phyloP scores from a whole-genome alignment of 176 grass and related monocot genomes.

The Oryza australiensis region DNA sequence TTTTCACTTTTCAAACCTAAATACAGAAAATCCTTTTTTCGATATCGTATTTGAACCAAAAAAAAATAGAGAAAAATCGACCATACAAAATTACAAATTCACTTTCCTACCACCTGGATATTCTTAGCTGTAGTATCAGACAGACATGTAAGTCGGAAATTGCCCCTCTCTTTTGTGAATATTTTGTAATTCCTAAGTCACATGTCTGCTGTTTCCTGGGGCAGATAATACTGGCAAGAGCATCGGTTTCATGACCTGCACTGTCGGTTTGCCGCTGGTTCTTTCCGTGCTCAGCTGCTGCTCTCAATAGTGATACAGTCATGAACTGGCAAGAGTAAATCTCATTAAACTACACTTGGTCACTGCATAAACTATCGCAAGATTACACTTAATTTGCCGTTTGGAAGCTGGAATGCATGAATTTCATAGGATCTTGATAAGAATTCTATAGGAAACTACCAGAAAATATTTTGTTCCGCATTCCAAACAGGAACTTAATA shows the following conservation, averaged over 20 bases:
- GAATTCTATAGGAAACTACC: not conserved
- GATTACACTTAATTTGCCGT: not conserved
- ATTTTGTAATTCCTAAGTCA: not conserved
- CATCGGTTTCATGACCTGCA: not conserved
- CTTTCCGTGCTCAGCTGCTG: not conserved
- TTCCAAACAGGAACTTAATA: not conserved
- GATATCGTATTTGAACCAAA: not conserved
- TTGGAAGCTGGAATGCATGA: not conserved
- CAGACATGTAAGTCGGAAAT: not conserved
- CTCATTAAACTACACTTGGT: not conserved
- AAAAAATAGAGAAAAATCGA: not conserved
- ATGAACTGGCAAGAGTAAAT: not conserved
- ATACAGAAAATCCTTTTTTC: not conserved
- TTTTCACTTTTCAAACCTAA: not conserved
- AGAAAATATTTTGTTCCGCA: not conserved
- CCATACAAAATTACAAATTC: not conserved
- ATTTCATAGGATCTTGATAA: not conserved
- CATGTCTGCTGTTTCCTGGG: not conserved
- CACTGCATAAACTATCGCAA: not conserved
- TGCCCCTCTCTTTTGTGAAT: not conserved
- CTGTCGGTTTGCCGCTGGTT: not conserved
- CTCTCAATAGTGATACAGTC: not conserved
- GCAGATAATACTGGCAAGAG: not conserved
- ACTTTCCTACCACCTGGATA: not conserved
- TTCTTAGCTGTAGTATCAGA: not conserved